Percentiles rank a stretch among this genome's conserved stretches.
These are phyloP conservation scores for Hericium alpestre DNA, from an alignment of 768 basidiomycete genomes.

Conservation along the genomic window DNA sequence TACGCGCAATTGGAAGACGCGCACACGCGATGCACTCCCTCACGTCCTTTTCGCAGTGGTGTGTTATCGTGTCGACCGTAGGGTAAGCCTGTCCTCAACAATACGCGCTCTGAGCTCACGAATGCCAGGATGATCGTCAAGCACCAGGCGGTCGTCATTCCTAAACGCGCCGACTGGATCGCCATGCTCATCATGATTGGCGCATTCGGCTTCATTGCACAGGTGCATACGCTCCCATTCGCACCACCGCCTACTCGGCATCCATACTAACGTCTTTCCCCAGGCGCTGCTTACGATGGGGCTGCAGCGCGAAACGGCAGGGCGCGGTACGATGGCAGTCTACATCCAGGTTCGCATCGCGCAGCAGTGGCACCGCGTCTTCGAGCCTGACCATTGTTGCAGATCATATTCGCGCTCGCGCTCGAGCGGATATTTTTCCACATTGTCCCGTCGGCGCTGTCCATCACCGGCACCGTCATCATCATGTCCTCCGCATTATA, in stretches of 20 bases:
- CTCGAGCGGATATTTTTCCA: constrained; percentile 61
- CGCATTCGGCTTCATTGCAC: constrained; percentile 40
- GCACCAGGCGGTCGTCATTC: constrained; percentile 34
- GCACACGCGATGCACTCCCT: constrained; percentile 70
- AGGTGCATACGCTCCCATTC: constrained; percentile 12
- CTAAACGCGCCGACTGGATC: constrained; percentile 34
- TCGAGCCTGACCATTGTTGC: neutral
- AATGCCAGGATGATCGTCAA: constrained; percentile 32
- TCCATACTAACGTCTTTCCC: neutral
- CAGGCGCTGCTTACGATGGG: constrained; percentile 52
- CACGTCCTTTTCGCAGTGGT: constrained; percentile 52
- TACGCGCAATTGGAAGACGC: constrained; percentile 63
- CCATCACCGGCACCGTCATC: constrained; percentile 50
- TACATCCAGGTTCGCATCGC: constrained; percentile 38
- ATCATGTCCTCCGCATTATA: constrained; percentile 57
- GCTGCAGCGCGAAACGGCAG: constrained; percentile 54
- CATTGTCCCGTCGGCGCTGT: constrained; percentile 45
- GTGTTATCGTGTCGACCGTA: constrained; percentile 30
- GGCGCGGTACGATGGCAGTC: constrained; percentile 49
- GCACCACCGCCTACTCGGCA: neutral
- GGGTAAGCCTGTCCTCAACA: constrained; percentile 13
- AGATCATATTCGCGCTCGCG: constrained; percentile 60
- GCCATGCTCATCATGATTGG: constrained; percentile 39
- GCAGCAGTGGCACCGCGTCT: constrained; percentile 1
- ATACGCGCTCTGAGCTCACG: neutral